phyloP scores from a whole-genome alignment of 805 yeast species.

The Ogataea paraovalis region DNA sequence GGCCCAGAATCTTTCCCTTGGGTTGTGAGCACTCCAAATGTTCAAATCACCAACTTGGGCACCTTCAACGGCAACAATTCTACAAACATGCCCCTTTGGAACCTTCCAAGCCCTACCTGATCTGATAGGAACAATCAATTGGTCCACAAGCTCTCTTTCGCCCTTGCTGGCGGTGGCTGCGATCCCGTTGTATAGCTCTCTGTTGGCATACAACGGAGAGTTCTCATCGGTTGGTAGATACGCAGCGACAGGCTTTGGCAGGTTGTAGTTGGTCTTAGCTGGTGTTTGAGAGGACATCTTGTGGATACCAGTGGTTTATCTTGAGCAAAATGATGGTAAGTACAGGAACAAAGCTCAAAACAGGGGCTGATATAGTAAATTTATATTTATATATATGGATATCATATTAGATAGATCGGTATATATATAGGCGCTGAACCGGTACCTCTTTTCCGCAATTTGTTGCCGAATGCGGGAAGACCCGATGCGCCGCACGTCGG shows the following conservation, averaged over 20 bases:
- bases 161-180: conserved; percentile 33
- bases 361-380: too few species aligned
- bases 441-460: neutral
- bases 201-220: conserved; percentile 49
- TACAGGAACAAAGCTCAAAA: neutral
- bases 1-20: conserved; percentile 66
- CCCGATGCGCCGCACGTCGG: neutral
- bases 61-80: conserved; percentile 62
- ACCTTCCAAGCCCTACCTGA: conserved; percentile 60
- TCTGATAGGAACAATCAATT: conserved; percentile 46
- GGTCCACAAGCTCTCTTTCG: conserved; percentile 39
- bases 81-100: conserved; percentile 55
- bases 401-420: too few species aligned
- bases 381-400: too few species aligned
- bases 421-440: neutral
- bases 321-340: neutral
- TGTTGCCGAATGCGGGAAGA: neutral
- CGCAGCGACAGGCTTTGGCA: conserved; percentile 48
- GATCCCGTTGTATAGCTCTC: conserved; percentile 41
- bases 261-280: conserved; percentile 18
- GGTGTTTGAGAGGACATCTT: conserved; percentile 22
- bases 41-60: conserved; percentile 71
- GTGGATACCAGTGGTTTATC: neutral
- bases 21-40: conserved; percentile 58
- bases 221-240: conserved; percentile 50